Evolutionary conservation across 163 green algal species (phyloP).

Genomic region (Scenedesmus sp.): DNA sequence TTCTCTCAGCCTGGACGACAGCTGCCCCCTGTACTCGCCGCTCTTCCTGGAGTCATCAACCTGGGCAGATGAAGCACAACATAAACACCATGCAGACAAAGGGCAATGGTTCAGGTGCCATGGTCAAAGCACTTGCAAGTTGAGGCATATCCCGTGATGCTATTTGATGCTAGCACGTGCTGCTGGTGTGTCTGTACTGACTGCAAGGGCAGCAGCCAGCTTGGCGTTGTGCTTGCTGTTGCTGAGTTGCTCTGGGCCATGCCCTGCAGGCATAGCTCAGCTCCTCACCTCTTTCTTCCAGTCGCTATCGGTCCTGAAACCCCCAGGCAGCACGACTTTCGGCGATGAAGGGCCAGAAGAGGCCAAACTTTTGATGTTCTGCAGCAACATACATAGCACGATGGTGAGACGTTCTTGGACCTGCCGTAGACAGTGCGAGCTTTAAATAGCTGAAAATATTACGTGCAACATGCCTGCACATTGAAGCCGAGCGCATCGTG

Average conservation of each 20-base stretch:
- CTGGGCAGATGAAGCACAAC: not conserved
- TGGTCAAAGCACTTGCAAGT: too few species aligned
- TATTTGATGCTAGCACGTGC: not conserved
- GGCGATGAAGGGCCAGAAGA: not conserved
- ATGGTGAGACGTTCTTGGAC: not conserved
- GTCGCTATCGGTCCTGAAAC: conserved; percentile 9
- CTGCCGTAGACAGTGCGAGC: not conserved
- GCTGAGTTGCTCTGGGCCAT: not conserved
- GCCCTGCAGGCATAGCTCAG: not conserved
- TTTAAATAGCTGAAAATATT: not conserved
- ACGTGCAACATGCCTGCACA: not conserved
- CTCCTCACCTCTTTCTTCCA: conserved; percentile 42
- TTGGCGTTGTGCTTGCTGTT: not conserved
- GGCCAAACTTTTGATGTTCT: conserved; percentile 40
- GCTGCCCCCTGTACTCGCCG: conserved; percentile 23
- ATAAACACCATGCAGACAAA: not conserved
- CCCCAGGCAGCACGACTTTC: conserved; percentile 9
- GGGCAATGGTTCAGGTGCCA: not conserved
- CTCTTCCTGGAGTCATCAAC: not conserved
- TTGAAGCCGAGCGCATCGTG: conserved; percentile 45
- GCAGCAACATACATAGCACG: not conserved
- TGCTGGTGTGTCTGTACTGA: not conserved
- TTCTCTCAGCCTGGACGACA: conserved; percentile 19
- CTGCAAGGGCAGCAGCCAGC: not conserved
- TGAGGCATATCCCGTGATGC: too few species aligned